Evolutionary conservation across 2,329 filamentous ascomycete species (phyloP).

Genomic region (Nigrospora sphaerica): DNA sequence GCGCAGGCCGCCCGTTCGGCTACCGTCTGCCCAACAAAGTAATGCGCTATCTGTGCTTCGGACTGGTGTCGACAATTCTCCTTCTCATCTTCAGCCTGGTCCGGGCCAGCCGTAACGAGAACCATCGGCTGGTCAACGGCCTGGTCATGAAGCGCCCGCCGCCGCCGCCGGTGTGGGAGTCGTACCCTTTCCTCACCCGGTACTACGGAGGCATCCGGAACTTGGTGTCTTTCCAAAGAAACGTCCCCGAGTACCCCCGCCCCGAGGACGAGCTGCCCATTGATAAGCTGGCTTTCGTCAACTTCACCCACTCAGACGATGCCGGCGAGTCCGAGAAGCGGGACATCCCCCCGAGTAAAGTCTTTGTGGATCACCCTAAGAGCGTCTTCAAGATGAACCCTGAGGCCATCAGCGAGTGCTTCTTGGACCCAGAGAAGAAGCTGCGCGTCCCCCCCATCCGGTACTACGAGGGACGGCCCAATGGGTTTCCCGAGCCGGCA

Average conservation of each 20-base stretch:
- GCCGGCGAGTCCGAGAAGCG: conserved; percentile 19
- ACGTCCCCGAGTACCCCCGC: conserved; percentile 74
- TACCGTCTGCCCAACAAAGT: conserved; percentile 67
- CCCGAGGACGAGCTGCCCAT: conserved; percentile 49
- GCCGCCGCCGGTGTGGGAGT: conserved; percentile 71
- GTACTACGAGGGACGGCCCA: conserved; percentile 70
- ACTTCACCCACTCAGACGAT: conserved; percentile 17
- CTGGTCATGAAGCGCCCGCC: conserved; percentile 35
- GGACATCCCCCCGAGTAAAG: conserved; percentile 37
- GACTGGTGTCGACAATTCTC: conserved; percentile 60
- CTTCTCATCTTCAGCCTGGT: conserved; percentile 72
- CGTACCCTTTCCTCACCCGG: conserved; percentile 74
- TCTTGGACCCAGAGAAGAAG: conserved; percentile 60
- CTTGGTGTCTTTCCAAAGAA: conserved; percentile 57
- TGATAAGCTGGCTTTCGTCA: conserved; percentile 28
- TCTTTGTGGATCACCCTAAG: conserved; percentile 39
- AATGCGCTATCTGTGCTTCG: conserved; percentile 70
- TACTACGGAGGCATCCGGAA: conserved; percentile 85
- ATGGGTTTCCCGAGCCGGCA: conserved; percentile 76
- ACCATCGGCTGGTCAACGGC: conserved; percentile 53
- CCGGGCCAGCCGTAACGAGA: conserved; percentile 65
- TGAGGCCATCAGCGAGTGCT: conserved; percentile 68
- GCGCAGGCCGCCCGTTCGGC: conserved; percentile 27
- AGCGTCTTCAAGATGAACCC: conserved; percentile 25
- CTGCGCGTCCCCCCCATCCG: conserved; percentile 63